These are phyloP conservation scores for Isabelozyma heimii DNA, from an alignment of 805 yeast genomes.

Conservation along the genomic window DNA sequence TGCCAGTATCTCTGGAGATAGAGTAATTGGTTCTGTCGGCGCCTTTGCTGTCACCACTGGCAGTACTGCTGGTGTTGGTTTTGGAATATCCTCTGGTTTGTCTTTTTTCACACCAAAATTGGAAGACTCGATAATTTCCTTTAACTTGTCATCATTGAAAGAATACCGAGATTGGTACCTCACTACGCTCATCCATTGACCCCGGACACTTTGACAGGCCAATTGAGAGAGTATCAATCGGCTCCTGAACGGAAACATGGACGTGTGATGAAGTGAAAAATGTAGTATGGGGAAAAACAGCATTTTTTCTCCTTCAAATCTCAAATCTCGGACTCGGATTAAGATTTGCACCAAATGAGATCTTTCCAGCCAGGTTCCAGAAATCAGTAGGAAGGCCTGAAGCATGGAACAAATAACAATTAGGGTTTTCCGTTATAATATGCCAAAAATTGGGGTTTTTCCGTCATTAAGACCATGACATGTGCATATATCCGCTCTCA, in stretches of 20 bases:
- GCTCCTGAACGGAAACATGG: background rate
- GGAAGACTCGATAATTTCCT: conserved; percentile 34
- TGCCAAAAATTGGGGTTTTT: too few species aligned
- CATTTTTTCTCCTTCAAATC: background rate
- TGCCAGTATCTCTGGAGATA: background rate
- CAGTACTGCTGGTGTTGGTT: too few species aligned
- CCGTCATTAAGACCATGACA: too few species aligned
- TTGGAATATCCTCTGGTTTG: conserved; percentile 1
- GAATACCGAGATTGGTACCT: background rate
- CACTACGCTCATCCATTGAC: background rate
- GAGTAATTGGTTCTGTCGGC: too few species aligned
- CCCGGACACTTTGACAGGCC: background rate
- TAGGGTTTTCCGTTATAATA: too few species aligned
- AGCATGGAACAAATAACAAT: too few species aligned
- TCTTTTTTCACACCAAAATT: conserved; percentile 20
- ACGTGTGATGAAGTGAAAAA: background rate
- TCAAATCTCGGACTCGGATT: background rate
- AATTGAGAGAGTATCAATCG: background rate
- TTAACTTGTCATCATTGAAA: conserved; percentile 24
- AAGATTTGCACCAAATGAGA: too few species aligned
- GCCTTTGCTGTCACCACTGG: too few species aligned
- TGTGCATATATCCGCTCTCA: too few species aligned
- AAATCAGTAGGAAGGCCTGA: too few species aligned
- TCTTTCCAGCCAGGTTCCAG: too few species aligned
- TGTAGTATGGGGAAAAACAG: background rate